phyloP scores from a whole-genome alignment of 169 alveolate genomes.

The Babesia bigemina region DNA sequence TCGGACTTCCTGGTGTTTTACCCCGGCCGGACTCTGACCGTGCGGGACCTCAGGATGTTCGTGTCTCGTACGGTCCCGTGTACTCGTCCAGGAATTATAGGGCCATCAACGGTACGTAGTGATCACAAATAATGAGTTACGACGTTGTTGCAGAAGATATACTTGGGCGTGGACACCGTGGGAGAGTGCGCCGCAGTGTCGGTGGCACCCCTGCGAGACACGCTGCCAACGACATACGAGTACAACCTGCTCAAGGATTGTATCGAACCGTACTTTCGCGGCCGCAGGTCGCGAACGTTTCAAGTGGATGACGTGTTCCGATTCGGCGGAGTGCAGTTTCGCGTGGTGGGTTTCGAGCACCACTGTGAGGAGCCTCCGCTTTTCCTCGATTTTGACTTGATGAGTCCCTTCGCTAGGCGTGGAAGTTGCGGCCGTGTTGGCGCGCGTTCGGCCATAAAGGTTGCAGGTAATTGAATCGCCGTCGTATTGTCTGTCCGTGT shows the following conservation, averaged over 20 bases:
- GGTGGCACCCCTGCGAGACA: slow-evolving; percentile 73
- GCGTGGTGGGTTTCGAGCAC: slow-evolving; percentile 65
- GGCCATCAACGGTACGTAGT: slow-evolving; percentile 39
- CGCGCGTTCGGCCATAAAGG: neutral
- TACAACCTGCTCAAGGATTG: slow-evolving; percentile 72
- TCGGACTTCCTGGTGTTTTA: slow-evolving; percentile 31
- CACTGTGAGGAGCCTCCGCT: neutral
- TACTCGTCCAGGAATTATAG: slow-evolving; percentile 55
- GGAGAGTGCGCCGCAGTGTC: slow-evolving; percentile 70
- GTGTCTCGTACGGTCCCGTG: slow-evolving; percentile 20
- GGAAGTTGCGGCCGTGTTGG: slow-evolving; percentile 46
- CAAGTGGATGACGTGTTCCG: slow-evolving; percentile 68
- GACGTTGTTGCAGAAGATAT: slow-evolving; percentile 53
- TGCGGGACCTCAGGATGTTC: slow-evolving; percentile 50
- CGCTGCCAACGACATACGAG: slow-evolving; percentile 73
- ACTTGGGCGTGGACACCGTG: slow-evolving; percentile 73
- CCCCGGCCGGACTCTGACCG: slow-evolving; percentile 33
- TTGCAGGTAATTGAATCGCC: slow-evolving; percentile 5
- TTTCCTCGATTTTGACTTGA: neutral
- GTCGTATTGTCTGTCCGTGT: too few species aligned
- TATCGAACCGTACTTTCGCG: slow-evolving; percentile 69
- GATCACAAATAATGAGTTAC: neutral
- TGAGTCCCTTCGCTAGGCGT: neutral
- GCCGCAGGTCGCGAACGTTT: slow-evolving; percentile 57
- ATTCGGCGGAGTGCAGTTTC: slow-evolving; percentile 76